A percentile compares a stretch with the other conserved stretches of the same genome.
Evolutionary conservation across 2,329 filamentous ascomycete species (phyloP).

Genomic region (Fusarium udum): DNA sequence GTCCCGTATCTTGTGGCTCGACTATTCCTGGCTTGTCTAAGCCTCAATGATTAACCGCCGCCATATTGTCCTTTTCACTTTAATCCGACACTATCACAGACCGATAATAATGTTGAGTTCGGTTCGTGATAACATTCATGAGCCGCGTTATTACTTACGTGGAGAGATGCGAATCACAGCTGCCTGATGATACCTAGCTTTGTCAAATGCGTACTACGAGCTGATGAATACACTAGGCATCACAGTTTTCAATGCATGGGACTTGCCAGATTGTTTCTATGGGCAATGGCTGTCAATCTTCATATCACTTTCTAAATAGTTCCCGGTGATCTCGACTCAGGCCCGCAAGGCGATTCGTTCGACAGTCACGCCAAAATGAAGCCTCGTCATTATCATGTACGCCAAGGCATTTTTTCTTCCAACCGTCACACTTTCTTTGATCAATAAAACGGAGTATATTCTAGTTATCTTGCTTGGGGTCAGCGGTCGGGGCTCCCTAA

Average conservation of each 20-base stretch:
- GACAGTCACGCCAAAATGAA: conserved; percentile 7
- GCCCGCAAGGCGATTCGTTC: conserved; percentile 2
- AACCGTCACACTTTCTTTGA: background rate
- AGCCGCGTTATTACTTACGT: conserved; percentile 12
- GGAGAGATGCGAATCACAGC: conserved; percentile 8
- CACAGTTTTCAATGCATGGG: background rate
- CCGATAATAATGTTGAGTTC: background rate
- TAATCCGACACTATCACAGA: background rate
- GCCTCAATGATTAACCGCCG: conserved; percentile 33
- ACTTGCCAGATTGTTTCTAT: background rate
- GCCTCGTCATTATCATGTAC: conserved; percentile 8
- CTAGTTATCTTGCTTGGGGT: background rate
- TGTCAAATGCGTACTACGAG: background rate
- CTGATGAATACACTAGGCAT: conserved; percentile 26
- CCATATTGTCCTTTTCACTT: background rate
- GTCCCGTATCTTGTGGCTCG: conserved; percentile 25
- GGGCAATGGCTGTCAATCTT: background rate
- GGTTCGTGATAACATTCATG: conserved; percentile 1
- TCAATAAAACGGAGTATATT: background rate
- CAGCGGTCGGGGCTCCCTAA: background rate
- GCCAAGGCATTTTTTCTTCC: background rate
- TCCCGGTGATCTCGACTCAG: background rate
- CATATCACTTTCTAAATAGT: background rate
- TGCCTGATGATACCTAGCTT: conserved; percentile 13
- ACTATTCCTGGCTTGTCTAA: conserved; percentile 37